phyloP scores from a whole-genome alignment of 1,284 basidiomycete species.

The Ceratobasidium theobromae region DNA sequence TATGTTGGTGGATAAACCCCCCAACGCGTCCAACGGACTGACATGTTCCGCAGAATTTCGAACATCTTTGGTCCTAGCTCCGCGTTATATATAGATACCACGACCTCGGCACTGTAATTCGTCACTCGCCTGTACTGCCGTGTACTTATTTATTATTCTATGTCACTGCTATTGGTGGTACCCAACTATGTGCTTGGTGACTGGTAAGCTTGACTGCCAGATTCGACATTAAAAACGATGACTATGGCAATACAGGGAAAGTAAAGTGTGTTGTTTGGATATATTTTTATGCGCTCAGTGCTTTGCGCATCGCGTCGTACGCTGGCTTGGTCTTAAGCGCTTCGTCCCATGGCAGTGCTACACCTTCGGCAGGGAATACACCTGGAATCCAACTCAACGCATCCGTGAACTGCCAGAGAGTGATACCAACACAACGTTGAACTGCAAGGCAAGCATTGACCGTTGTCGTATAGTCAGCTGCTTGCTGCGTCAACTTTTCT shows the following conservation, averaged over 20 bases:
- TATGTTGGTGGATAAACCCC: background rate
- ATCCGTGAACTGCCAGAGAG: constrained; percentile 35
- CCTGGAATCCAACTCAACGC: constrained; percentile 36
- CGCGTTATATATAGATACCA: constrained; percentile 14
- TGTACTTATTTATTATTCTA: constrained; percentile 30
- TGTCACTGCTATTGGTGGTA: constrained; percentile 3
- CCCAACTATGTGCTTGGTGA: background rate
- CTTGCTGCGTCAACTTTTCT: constrained; percentile 36
- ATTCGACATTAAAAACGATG: background rate
- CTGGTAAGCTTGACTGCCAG: background rate
- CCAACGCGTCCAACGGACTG: background rate
- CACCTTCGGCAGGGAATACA: constrained; percentile 34
- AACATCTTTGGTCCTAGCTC: background rate
- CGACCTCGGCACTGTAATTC: constrained; percentile 22
- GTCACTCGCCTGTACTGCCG: constrained; percentile 26
- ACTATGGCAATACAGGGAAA: background rate
- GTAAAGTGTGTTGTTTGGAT: background rate
- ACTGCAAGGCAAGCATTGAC: constrained; percentile 36
- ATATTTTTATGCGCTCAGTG: constrained; percentile 15
- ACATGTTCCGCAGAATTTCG: constrained; percentile 5
- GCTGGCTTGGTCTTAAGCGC: constrained; percentile 35
- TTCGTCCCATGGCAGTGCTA: constrained; percentile 32
- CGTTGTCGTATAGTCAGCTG: constrained; percentile 35
- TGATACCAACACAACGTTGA: constrained; percentile 33
- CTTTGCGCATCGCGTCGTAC: constrained; percentile 33